A percentile compares a stretch with the other conserved stretches of the same genome.
Evolutionary conservation across 495 filamentous ascomycete species (phyloP).

Genomic region (Stereocaulon alpinum): DNA sequence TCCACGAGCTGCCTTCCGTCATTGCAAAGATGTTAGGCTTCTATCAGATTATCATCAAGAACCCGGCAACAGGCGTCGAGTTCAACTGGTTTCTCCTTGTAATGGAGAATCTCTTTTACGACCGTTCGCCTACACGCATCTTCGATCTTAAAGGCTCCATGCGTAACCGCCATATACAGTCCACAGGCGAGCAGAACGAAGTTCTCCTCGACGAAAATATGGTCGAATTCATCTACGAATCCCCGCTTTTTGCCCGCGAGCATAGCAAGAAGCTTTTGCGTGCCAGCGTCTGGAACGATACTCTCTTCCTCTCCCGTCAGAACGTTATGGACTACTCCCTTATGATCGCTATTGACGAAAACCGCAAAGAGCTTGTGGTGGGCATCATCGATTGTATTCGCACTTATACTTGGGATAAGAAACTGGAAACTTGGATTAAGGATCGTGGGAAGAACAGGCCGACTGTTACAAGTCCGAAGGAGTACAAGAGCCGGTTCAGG

Average conservation of each 20-base stretch:
- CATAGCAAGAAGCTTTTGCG: conserved; percentile 84
- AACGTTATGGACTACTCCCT: conserved; percentile 99
- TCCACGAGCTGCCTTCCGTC: conserved; percentile 90
- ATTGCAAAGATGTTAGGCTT: conserved; percentile 99
- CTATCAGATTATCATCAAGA: conserved; percentile 94
- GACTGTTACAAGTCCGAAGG: conserved; percentile 93
- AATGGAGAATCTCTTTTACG: conserved; percentile 99
- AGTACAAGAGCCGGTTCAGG: conserved; percentile 92
- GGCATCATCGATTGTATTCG: conserved; percentile 98
- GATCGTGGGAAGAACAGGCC: conserved; percentile 82
- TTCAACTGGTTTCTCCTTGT: conserved; percentile 90
- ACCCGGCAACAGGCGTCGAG: conserved; percentile 80
- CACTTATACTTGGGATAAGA: conserved; percentile 99
- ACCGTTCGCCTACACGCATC: conserved; percentile 79
- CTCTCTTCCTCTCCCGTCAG: conserved; percentile 79
- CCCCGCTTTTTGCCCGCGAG: conserved; percentile 85
- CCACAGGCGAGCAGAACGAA: conserved; percentile 89
- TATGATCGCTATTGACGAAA: conserved; percentile 96
- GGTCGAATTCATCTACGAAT: conserved; percentile 98
- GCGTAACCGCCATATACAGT: conserved; percentile 92
- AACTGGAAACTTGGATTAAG: conserved; percentile 97
- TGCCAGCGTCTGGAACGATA: conserved; percentile 88
- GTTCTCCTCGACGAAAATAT: conserved; percentile 98
- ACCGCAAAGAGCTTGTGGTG: conserved; percentile 78
- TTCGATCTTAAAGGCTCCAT: conserved; percentile 98